Conservation (phyloP, 768 basidiomycete genomes). For the Lyophyllum decastes region DNA sequence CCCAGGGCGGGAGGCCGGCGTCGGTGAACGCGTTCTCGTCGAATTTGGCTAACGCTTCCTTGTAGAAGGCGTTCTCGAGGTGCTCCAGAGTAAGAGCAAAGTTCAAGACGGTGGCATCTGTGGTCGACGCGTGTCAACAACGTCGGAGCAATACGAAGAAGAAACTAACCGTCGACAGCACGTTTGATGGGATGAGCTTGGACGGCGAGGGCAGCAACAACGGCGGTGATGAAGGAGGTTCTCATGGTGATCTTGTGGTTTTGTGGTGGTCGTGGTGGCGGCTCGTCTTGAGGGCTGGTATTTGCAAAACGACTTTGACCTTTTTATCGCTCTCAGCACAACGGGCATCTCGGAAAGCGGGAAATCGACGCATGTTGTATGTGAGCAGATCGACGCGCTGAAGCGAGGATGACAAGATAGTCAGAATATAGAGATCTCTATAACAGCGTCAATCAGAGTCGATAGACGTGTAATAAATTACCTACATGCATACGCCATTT, state of each 20-base stretch:
- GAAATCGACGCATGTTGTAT: not conserved
- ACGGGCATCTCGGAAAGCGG: slow-evolving; percentile 3
- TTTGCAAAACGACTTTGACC: not conserved
- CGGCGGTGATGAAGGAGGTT: not conserved
- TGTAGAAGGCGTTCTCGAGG: slow-evolving; percentile 43
- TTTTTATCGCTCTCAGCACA: not conserved
- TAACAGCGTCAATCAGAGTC: not conserved
- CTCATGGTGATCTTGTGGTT: not conserved
- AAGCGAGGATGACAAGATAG: not conserved
- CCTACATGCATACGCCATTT: too few species aligned
- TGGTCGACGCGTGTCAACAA: not conserved
- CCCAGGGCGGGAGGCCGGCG: slow-evolving; percentile 47
- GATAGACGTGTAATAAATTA: too few species aligned
- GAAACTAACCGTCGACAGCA: slow-evolving; percentile 3
- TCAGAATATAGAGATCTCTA: not conserved
- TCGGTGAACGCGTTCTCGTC: slow-evolving; percentile 42
- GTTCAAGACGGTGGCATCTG: slow-evolving; percentile 34
- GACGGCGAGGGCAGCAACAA: not conserved
- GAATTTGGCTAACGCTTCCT: slow-evolving; percentile 36
- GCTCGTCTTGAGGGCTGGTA: not conserved
- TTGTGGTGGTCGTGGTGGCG: not conserved
- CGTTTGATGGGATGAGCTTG: slow-evolving; percentile 4
- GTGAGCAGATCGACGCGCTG: not conserved
- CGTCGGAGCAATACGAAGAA: not conserved
- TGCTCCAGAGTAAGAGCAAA: slow-evolving; percentile 52